These are phyloP conservation scores for Debaryomyces robertsiae DNA, from an alignment of 1,139 yeast species.

Conservation along the genomic window DNA sequence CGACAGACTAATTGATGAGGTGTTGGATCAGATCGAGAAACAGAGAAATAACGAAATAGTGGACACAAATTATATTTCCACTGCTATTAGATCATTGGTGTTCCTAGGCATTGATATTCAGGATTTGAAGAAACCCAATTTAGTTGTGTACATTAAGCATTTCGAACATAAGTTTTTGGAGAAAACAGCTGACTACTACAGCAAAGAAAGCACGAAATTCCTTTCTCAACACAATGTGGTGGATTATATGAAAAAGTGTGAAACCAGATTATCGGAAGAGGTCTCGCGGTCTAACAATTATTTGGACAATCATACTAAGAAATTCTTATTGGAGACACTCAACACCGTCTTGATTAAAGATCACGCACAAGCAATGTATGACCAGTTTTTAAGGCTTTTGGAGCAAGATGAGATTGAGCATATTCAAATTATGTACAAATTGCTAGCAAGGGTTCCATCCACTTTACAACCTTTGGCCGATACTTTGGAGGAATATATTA, in stretches of 20 bases:
- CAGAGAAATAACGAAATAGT: constrained; percentile 83
- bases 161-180: constrained; percentile 79
- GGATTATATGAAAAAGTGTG: constrained; percentile 88
- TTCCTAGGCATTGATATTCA: constrained; percentile 73
- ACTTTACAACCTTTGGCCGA: constrained; percentile 79
- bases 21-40: constrained; percentile 70
- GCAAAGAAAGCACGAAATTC: constrained; percentile 66
- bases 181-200: constrained; percentile 73
- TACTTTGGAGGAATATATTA: constrained; percentile 72
- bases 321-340: constrained; percentile 71
- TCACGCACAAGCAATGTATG: constrained; percentile 77
- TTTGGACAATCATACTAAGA: constrained; percentile 84
- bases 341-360: constrained; percentile 76
- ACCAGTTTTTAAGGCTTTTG: constrained; percentile 71
- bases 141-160: constrained; percentile 75
- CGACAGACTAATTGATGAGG: constrained; percentile 63
- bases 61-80: constrained; percentile 65
- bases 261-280: constrained; percentile 80
- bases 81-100: constrained; percentile 83
- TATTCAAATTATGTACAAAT: constrained; percentile 74
- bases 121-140: constrained; percentile 82
- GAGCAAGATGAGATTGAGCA: constrained; percentile 78
- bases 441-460: constrained; percentile 72
- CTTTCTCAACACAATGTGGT: constrained; percentile 78
- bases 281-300: constrained; percentile 74